Evolutionary conservation across 2,329 filamentous ascomycete species (phyloP).

Genomic region (Aspergillus neotritici): DNA sequence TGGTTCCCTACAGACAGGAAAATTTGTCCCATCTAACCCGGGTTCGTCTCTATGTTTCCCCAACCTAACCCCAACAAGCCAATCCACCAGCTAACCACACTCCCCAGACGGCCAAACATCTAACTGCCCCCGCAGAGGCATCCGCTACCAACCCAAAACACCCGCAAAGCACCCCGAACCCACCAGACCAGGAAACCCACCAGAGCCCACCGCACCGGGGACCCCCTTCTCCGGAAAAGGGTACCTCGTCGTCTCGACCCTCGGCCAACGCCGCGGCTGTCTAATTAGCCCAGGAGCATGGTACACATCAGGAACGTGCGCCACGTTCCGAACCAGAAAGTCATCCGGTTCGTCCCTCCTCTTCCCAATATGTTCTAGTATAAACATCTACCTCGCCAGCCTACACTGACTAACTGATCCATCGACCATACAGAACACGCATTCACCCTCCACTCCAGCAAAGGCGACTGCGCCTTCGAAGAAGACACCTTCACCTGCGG

Average conservation of each 20-base stretch:
- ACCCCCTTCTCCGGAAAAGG: slow-evolving; percentile 54
- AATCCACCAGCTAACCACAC: neutral
- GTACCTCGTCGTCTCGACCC: slow-evolving; percentile 50
- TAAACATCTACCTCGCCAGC: neutral
- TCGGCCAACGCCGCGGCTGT: slow-evolving; percentile 48
- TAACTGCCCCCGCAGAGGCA: slow-evolving; percentile 56
- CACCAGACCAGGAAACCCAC: slow-evolving; percentile 29
- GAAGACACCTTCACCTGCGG: slow-evolving; percentile 53
- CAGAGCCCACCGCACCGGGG: slow-evolving; percentile 28
- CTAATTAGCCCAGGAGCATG: slow-evolving; percentile 62
- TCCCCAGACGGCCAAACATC: slow-evolving; percentile 51
- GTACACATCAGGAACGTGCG: slow-evolving; percentile 63
- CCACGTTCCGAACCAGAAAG: slow-evolving; percentile 45
- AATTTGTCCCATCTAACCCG: slow-evolving; percentile 31
- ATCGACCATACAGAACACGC: slow-evolving; percentile 15
- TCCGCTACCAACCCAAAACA: slow-evolving; percentile 61
- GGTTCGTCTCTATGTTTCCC: slow-evolving; percentile 19
- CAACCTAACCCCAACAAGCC: neutral
- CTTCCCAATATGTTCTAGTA: neutral
- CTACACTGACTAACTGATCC: neutral
- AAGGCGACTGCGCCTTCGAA: slow-evolving; percentile 54
- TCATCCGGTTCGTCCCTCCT: slow-evolving; percentile 23
- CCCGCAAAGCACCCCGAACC: slow-evolving; percentile 30
- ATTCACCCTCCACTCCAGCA: slow-evolving; percentile 55
- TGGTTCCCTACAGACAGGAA: slow-evolving; percentile 38